Conservation (phyloP, 1,139 yeast genomes). For the Magnusiomyces fungicola region DNA sequence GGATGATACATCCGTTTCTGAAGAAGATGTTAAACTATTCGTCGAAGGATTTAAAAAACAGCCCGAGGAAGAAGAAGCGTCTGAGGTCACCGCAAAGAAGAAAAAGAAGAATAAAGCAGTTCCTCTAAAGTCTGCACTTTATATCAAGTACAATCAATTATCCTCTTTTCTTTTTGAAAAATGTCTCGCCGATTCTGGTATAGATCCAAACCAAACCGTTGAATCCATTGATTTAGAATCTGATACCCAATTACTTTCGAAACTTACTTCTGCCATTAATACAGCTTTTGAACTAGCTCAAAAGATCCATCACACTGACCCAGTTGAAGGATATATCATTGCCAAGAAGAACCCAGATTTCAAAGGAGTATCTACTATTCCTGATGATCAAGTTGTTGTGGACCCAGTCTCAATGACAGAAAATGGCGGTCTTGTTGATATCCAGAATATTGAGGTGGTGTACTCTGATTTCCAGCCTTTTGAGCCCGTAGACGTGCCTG, state of each 20-base stretch:
- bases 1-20: slow-evolving; percentile 24
- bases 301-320: slow-evolving; percentile 26
- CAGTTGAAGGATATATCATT: slow-evolving; percentile 56
- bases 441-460: slow-evolving; percentile 39
- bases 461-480: slow-evolving; percentile 88
- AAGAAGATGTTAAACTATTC: slow-evolving; percentile 44
- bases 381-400: slow-evolving; percentile 11
- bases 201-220: slow-evolving; percentile 39
- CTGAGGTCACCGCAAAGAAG: background rate
- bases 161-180: slow-evolving; percentile 73
- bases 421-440: slow-evolving; percentile 24
- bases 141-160: slow-evolving; percentile 62
- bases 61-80: background rate
- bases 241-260: slow-evolving; percentile 18
- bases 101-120: slow-evolving; percentile 29
- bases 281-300: slow-evolving; percentile 40
- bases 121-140: slow-evolving; percentile 64
- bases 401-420: slow-evolving; percentile 21
- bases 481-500: slow-evolving; percentile 38
- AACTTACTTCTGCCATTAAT: slow-evolving; percentile 42
- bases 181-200: slow-evolving; percentile 39
- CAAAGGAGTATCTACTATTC: slow-evolving; percentile 32
- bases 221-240: slow-evolving; percentile 20
- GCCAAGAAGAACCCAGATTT: slow-evolving; percentile 51
- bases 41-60: slow-evolving; percentile 35